Evolutionary conservation across 1,284 basidiomycete genomes (phyloP), one percentile per base, ranked within the genome.

Genomic region (Trichosporon sp.): DNA sequence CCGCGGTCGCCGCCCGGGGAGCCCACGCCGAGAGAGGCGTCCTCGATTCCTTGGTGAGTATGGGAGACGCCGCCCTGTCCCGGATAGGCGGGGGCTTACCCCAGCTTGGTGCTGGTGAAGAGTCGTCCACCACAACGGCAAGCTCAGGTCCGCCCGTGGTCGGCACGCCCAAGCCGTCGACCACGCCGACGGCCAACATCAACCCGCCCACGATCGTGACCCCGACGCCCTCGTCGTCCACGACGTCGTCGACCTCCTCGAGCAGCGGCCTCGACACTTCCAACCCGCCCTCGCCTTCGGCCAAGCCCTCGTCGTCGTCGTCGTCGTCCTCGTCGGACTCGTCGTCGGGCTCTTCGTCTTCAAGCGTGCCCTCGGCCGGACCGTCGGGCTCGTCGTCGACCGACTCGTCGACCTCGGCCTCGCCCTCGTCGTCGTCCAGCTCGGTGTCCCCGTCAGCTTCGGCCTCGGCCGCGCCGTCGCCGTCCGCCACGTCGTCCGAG

Each of bases 261-360:
- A 32, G 44, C 47, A 15, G 25, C 18, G 13, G 25, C n/a, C 11
- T 32, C 65, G 23, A 35, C 58, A 29, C 21, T 27, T 23, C 35
- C 38, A 29, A 32, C 47, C 47, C 21, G n/a, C 32, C 56, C n/a
- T 60, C 65, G 58, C 35, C n/a, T 18, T 47, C 11, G 13, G 56
- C 29, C 47, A 53, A 34, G 66, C 44, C 62, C 9, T 47, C 65
- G 15, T 44, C 65, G 18, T 62, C 65, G 12, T 62, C 58, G 47
- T 34, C 58, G 65, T 35, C 65, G 11, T 44, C 64, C 15, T 56
- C 42, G 23, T 34, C 31, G 11, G 31, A 38, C 15, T 21, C 66
- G 2, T 42, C 56, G 9, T 65, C 66, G 3, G n/a, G 32, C 56
- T 63, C 31, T 15, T 63, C 60, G 29, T 29, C 64, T 25, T 60